These are phyloP conservation scores for Pholiota conissans DNA, from an alignment of 768 basidiomycete genomes.

Conservation along the genomic window DNA sequence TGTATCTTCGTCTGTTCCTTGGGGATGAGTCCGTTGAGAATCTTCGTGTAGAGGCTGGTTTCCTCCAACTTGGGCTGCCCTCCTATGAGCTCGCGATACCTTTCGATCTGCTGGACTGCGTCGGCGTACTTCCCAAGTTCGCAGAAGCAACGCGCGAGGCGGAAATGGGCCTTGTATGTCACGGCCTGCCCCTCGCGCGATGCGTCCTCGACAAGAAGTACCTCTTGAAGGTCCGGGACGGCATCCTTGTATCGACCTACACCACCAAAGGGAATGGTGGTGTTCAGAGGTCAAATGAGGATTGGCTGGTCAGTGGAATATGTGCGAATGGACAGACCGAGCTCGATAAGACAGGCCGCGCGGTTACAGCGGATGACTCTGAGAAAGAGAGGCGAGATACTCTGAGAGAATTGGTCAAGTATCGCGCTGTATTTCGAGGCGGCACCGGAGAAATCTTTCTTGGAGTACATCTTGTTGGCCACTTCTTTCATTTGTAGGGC, in stretches of 20 bases:
- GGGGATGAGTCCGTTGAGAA: constrained; percentile 8
- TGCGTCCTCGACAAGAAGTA: not conserved
- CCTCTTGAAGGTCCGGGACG: constrained; percentile 10
- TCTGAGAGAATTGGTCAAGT: constrained; percentile 5
- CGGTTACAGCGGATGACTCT: constrained; percentile 10
- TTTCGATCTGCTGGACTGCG: constrained; percentile 13
- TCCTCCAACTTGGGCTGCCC: constrained; percentile 1
- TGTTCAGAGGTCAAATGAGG: not conserved
- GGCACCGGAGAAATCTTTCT: constrained; percentile 7
- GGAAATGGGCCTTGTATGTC: constrained; percentile 12
- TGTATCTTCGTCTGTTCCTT: constrained; percentile 5
- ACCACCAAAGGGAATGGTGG: not conserved
- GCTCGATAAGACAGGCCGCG: constrained; percentile 14
- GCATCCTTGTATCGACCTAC: constrained; percentile 11
- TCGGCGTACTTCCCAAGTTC: constrained; percentile 14
- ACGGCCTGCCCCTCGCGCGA: not conserved
- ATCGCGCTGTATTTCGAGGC: constrained; percentile 11
- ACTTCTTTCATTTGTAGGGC: constrained; percentile 11
- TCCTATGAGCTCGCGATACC: constrained; percentile 4
- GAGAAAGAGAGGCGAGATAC: not conserved
- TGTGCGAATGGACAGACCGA: constrained; percentile 5
- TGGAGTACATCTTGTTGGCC: constrained; percentile 11
- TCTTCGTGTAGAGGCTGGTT: constrained; percentile 3
- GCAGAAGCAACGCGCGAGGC: constrained; percentile 15
- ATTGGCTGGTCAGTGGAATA: not conserved